Conservation (phyloP, 2,329 filamentous ascomycete genomes). For the Epicoccum sorghinum region DNA sequence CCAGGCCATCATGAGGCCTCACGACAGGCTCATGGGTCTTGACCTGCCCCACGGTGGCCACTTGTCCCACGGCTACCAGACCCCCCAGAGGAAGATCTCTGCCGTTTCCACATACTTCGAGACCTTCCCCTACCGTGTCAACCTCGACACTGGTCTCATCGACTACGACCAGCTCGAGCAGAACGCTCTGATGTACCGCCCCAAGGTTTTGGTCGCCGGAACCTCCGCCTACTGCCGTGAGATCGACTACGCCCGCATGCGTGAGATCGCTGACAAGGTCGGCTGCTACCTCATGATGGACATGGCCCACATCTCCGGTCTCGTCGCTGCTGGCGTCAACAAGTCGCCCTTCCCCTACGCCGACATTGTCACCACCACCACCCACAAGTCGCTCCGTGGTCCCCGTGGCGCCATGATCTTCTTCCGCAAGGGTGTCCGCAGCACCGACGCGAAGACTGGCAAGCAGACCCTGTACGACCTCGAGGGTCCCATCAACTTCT, state of each 20-base stretch:
- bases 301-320: constrained; percentile 96
- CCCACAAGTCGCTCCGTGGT: constrained; percentile 95
- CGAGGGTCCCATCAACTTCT: constrained; percentile 90
- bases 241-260: constrained; percentile 94
- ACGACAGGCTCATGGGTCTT: constrained; percentile 95
- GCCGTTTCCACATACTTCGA: constrained; percentile 99
- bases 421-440: constrained; percentile 90
- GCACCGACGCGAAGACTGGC: constrained; percentile 82
- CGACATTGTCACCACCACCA: constrained; percentile 96
- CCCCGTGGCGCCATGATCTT: constrained; percentile 98
- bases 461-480: constrained; percentile 88
- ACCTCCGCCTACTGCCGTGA: constrained; percentile 95
- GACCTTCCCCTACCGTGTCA: constrained; percentile 90
- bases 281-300: constrained; percentile 93
- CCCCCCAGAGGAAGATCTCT: constrained; percentile 95
- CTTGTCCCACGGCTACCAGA: constrained; percentile 97
- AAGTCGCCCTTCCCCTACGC: constrained; percentile 87
- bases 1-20: constrained; percentile 93
- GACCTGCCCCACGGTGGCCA: constrained; percentile 94
- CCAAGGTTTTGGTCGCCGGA: constrained; percentile 93
- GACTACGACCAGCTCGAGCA: constrained; percentile 93
- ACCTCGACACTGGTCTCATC: constrained; percentile 89
- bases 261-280: constrained; percentile 86
- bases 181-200: constrained; percentile 84
- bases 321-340: constrained; percentile 90